Conservation (phyloP, 176 grass and related monocot genomes). For the Aegilops speltoides region DNA sequence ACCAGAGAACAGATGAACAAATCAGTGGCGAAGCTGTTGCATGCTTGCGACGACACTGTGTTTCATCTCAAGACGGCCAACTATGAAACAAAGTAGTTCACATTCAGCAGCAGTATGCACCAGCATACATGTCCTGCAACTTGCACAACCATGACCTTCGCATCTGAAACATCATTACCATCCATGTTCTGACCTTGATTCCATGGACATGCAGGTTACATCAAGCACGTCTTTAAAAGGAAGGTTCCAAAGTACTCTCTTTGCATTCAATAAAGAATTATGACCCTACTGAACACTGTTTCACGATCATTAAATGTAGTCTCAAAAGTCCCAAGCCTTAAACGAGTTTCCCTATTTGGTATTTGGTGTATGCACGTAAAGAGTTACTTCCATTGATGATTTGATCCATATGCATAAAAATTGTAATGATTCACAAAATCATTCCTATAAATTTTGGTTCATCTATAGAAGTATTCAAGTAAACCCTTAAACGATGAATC, state of each 20-base stretch:
- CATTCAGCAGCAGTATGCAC: too few relatives aligned
- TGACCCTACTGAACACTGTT: not conserved
- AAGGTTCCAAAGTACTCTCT: not conserved
- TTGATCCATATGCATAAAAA: conserved; percentile 1
- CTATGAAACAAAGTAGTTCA: too few relatives aligned
- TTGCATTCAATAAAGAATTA: not conserved
- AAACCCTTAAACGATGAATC: not conserved
- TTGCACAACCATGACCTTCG: too few relatives aligned
- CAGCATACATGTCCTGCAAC: too few relatives aligned
- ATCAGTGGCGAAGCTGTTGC: too few relatives aligned
- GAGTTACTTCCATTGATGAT: not conserved
- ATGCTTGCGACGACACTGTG: too few relatives aligned
- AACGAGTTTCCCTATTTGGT: not conserved
- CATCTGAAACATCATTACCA: too few relatives aligned
- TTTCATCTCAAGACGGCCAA: too few relatives aligned
- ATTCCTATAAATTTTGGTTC: conserved; percentile 3
- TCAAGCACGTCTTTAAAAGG: not conserved
- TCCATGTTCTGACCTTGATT: too few relatives aligned
- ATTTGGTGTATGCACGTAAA: not conserved
- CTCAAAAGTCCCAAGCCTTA: not conserved
- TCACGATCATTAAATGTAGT: not conserved
- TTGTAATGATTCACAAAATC: not conserved
- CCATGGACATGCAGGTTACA: too few relatives aligned
- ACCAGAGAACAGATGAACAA: too few relatives aligned
- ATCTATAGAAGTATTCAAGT: not conserved